A percentile compares a stretch with the other conserved stretches of the same genome.
phyloP scores from a whole-genome alignment of 345 rosid species.

The Toxicodendron radicans region DNA sequence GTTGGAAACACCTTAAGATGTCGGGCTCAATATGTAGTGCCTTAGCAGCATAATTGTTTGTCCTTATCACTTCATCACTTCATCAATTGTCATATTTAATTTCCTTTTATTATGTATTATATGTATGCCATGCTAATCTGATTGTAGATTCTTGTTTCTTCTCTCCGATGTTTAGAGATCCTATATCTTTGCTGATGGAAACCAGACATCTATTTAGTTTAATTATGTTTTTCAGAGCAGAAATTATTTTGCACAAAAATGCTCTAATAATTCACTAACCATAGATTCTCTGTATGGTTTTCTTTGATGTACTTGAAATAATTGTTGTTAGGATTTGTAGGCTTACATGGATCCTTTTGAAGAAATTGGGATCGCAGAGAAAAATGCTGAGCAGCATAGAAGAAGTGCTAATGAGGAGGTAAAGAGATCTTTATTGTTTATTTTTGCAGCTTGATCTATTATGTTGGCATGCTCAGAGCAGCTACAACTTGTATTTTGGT shows the following conservation, averaged over 20 bases:
- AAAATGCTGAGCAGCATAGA: slow-evolving; percentile 78
- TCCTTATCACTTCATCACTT: no score
- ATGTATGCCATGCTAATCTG: background rate
- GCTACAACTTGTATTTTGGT: background rate
- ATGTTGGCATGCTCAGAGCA: background rate
- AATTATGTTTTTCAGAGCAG: background rate
- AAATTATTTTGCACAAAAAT: background rate
- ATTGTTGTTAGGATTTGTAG: slow-evolving; percentile 31
- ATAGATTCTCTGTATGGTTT: background rate
- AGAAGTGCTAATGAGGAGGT: slow-evolving; percentile 95
- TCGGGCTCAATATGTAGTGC: background rate
- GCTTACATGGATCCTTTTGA: slow-evolving; percentile 84
- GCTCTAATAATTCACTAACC: slow-evolving; percentile 10
- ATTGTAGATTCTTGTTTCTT: slow-evolving; percentile 3
- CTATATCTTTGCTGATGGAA: background rate
- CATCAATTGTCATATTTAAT: background rate
- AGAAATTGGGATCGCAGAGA: slow-evolving; percentile 70
- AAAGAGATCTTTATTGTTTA: slow-evolving; percentile 13
- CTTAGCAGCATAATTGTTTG: background rate
- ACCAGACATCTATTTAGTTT: background rate
- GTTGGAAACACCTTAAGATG: slow-evolving; percentile 1
- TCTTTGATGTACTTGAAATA: slow-evolving; percentile 15
- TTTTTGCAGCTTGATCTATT: background rate
- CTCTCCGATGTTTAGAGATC: background rate
- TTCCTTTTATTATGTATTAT: background rate